These are phyloP conservation scores for Hymenochaete sp. DNA, from an alignment of 1,284 basidiomycete species.

Conservation along the genomic window DNA sequence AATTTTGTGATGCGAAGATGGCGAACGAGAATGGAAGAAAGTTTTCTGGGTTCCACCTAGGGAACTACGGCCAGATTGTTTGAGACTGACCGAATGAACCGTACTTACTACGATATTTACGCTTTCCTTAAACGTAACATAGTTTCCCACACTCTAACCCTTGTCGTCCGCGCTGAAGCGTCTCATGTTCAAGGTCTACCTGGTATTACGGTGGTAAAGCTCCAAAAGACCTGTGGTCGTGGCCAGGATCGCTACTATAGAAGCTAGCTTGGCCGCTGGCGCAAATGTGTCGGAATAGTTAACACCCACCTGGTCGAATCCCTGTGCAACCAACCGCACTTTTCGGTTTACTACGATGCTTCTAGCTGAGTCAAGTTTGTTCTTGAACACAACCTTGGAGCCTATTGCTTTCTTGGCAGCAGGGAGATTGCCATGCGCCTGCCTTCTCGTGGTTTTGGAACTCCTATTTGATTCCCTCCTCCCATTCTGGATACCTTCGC, in stretches of 20 bases:
- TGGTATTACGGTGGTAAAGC: too few species aligned
- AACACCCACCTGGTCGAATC: slow-evolving; percentile 31
- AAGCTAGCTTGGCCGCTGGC: background rate
- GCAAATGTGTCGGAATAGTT: background rate
- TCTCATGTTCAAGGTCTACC: too few species aligned
- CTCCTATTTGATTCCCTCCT: slow-evolving; percentile 26
- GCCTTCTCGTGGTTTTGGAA: slow-evolving; percentile 20
- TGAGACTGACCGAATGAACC: too few species aligned
- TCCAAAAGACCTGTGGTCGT: slow-evolving; percentile 27
- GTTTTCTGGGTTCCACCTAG: too few species aligned
- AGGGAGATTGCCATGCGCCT: slow-evolving; percentile 24
- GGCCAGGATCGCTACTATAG: background rate
- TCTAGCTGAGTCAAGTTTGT: slow-evolving; percentile 30
- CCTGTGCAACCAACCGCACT: slow-evolving; percentile 33
- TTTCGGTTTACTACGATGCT: slow-evolving; percentile 28
- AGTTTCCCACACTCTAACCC: too few species aligned
- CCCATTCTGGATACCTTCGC: slow-evolving; percentile 25
- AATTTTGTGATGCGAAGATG: slow-evolving; percentile 22
- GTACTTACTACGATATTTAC: too few species aligned
- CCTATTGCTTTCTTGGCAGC: slow-evolving; percentile 23
- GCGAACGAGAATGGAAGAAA: slow-evolving; percentile 11
- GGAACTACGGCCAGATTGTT: too few species aligned
- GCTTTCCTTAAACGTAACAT: too few species aligned
- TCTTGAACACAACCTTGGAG: slow-evolving; percentile 29
- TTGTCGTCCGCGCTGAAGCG: too few species aligned